Evolutionary conservation across 768 basidiomycete species (phyloP).

Genomic region (Rickenella mellea): DNA sequence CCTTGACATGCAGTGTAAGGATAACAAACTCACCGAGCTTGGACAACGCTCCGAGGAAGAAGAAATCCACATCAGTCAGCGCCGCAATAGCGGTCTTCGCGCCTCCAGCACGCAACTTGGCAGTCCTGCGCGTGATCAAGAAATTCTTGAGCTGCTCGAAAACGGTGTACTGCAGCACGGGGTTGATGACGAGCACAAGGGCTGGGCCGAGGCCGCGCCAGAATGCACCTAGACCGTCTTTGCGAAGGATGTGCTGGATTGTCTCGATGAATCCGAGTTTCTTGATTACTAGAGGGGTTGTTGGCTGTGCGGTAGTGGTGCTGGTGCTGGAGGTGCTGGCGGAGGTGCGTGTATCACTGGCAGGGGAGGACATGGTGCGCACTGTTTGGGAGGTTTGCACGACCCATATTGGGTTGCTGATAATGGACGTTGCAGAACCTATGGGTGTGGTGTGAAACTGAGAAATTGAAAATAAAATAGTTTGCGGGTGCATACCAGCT

Average conservation of each 20-base stretch:
- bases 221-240: conserved; percentile 73
- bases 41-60: conserved; percentile 88
- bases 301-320: conserved; percentile 20
- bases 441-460: conserved; percentile 1
- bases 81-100: conserved; percentile 26
- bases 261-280: conserved; percentile 61
- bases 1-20: conserved; percentile 5
- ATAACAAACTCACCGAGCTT: conserved; percentile 56
- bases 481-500: conserved; percentile 45
- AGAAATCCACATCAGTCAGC: conserved; percentile 83
- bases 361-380: conserved; percentile 30
- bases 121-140: conserved; percentile 54
- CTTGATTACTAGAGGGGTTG: conserved; percentile 23
- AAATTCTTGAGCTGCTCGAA: conserved; percentile 94
- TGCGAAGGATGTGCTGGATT: conserved; percentile 55
- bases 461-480: conserved; percentile 1
- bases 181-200: conserved; percentile 89
- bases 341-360: conserved; percentile 14
- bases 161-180: conserved; percentile 87
- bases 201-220: conserved; percentile 93
- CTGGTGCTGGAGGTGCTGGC: conserved; percentile 1
- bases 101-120: conserved; percentile 38
- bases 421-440: conserved; percentile 84
- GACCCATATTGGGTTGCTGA: conserved; percentile 96
- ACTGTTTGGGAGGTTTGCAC: conserved; percentile 87